Evolutionary conservation across 2,329 filamentous ascomycete genomes (phyloP).

Genomic region (Berkeleyomyces rouxiae): DNA sequence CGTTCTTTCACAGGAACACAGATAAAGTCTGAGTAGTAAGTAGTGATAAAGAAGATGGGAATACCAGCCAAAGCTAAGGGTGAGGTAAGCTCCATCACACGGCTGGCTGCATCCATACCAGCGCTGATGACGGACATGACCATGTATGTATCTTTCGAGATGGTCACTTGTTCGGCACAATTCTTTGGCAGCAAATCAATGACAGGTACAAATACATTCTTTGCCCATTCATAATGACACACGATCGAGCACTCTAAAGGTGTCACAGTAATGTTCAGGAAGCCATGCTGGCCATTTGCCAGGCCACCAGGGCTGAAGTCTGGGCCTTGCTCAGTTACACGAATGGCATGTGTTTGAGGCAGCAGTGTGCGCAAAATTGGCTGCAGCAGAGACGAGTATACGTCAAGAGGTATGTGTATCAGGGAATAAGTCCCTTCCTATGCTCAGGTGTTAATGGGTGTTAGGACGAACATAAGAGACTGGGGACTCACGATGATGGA

Average conservation of each 20-base stretch:
- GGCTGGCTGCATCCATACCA: slow-evolving; percentile 76
- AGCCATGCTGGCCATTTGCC: slow-evolving; percentile 44
- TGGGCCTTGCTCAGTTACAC: slow-evolving; percentile 21
- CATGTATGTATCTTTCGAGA: slow-evolving; percentile 71
- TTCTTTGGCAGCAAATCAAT: slow-evolving; percentile 45
- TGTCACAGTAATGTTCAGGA: slow-evolving; percentile 86
- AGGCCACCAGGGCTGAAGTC: slow-evolving; percentile 9
- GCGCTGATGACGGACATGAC: slow-evolving; percentile 82
- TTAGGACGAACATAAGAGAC: neutral
- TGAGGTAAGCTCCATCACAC: slow-evolving; percentile 80
- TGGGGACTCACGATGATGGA: slow-evolving; percentile 35
- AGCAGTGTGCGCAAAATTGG: slow-evolving; percentile 75
- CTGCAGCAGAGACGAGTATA: slow-evolving; percentile 66
- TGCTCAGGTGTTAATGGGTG: neutral
- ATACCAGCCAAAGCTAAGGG: slow-evolving; percentile 84
- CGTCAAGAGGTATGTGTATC: slow-evolving; percentile 71
- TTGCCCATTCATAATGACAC: slow-evolving; percentile 60
- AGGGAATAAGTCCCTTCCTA: slow-evolving; percentile 78
- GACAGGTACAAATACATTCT: slow-evolving; percentile 57
- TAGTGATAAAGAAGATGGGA: slow-evolving; percentile 96
- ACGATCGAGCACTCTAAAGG: slow-evolving; percentile 86
- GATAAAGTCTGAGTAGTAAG: slow-evolving; percentile 95
- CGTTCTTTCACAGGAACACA: slow-evolving; percentile 66
- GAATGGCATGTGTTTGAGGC: slow-evolving; percentile 36
- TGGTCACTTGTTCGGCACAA: slow-evolving; percentile 40